Evolutionary conservation across 441 rosid species (phyloP).

Genomic region (Geranium incanum): DNA sequence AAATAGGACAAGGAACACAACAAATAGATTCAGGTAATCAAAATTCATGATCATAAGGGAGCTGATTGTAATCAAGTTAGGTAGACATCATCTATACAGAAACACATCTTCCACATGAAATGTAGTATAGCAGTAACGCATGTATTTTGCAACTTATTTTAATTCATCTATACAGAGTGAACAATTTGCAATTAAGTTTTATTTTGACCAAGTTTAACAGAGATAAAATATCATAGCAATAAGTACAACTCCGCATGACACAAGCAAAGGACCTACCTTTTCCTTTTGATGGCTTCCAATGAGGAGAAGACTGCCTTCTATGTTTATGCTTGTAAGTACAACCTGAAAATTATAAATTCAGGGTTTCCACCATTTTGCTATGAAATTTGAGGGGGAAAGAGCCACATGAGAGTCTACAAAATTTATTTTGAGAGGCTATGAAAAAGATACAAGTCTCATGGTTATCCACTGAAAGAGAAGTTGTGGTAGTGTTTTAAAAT

Average conservation of each 20-base stretch:
- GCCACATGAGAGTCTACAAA: too few species aligned
- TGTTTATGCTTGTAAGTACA: slow-evolving; percentile 84
- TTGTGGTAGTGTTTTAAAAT: neutral
- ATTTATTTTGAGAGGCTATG: too few species aligned
- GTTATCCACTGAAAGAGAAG: neutral
- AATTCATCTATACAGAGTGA: neutral
- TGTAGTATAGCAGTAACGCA: too few species aligned
- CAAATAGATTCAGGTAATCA: neutral
- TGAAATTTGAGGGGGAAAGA: slow-evolving; percentile 7
- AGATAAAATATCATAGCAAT: neutral
- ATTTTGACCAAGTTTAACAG: neutral
- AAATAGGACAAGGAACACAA: neutral
- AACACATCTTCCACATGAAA: too few species aligned
- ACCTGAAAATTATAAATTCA: slow-evolving; percentile 47
- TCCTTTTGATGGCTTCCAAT: slow-evolving; percentile 90
- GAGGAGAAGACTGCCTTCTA: slow-evolving; percentile 68
- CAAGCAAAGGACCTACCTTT: slow-evolving; percentile 44
- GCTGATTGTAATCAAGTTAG: neutral
- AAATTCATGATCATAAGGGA: neutral
- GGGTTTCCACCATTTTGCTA: neutral
- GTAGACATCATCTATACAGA: too few species aligned
- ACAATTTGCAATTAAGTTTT: neutral
- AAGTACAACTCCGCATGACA: neutral
- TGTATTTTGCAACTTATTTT: too few species aligned
- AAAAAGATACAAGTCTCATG: neutral